phyloP scores from a whole-genome alignment of 1,139 yeast species.

The Yamadazyma mexicana region DNA sequence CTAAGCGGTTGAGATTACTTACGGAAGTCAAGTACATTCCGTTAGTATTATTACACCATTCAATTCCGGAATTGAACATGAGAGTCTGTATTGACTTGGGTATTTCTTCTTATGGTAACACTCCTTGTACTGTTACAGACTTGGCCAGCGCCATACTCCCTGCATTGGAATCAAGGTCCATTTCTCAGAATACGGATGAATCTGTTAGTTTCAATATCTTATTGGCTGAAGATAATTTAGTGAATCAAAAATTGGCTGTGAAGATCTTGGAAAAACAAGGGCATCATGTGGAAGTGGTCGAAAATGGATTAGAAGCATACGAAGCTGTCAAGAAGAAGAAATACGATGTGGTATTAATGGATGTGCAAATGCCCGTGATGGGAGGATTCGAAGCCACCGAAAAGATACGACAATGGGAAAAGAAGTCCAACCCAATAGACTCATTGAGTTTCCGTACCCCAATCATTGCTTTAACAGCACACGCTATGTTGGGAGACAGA shows the following conservation, averaged over 20 bases:
- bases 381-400: slow-evolving; percentile 93
- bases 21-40: slow-evolving; percentile 83
- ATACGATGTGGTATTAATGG: slow-evolving; percentile 86
- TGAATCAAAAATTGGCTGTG: slow-evolving; percentile 83
- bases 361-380: slow-evolving; percentile 94
- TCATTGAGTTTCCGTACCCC: slow-evolving; percentile 68
- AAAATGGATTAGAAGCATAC: slow-evolving; percentile 80
- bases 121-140: slow-evolving; percentile 81
- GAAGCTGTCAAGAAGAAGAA: slow-evolving; percentile 67
- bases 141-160: slow-evolving; percentile 82
- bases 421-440: slow-evolving; percentile 74
- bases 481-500: slow-evolving; percentile 89
- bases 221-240: slow-evolving; percentile 84
- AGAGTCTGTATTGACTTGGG: slow-evolving; percentile 82
- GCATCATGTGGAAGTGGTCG: slow-evolving; percentile 79
- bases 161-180: slow-evolving; percentile 78
- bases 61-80: slow-evolving; percentile 77
- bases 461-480: slow-evolving; percentile 86
- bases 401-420: slow-evolving; percentile 84
- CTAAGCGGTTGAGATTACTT: slow-evolving; percentile 63
- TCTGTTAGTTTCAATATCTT: slow-evolving; percentile 72
- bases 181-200: slow-evolving; percentile 78
- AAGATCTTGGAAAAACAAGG: slow-evolving; percentile 81
- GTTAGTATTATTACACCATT: slow-evolving; percentile 71
- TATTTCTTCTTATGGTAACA: slow-evolving; percentile 83